Evolutionary conservation across 2,329 filamentous ascomycete genomes (phyloP).

Genomic region (Cercospora sp.): DNA sequence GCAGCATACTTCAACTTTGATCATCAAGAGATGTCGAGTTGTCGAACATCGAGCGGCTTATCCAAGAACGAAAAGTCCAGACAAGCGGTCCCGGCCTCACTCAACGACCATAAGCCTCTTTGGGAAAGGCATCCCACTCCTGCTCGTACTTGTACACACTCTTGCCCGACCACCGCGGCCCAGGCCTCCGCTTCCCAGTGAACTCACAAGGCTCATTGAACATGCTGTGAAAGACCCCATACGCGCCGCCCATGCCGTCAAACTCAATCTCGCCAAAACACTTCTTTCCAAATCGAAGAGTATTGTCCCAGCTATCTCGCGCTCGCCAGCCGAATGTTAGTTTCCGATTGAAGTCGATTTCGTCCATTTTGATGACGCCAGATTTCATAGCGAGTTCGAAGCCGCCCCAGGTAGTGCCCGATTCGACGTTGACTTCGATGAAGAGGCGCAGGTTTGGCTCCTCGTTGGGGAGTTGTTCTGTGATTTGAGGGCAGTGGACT

Average conservation of each 20-base stretch:
- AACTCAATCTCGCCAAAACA: conserved; percentile 41
- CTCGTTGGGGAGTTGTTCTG: conserved; percentile 22
- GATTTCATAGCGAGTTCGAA: conserved; percentile 48
- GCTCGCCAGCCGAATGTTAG: conserved; percentile 38
- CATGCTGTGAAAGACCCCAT: conserved; percentile 32
- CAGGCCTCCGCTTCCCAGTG: conserved; percentile 31
- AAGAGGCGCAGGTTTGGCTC: conserved; percentile 39
- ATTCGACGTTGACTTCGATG: conserved; percentile 41
- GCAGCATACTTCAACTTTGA: not conserved
- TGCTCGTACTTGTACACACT: conserved; percentile 31
- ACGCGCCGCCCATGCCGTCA: conserved; percentile 23
- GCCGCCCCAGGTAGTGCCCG: conserved; percentile 48
- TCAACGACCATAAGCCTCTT: conserved; percentile 34
- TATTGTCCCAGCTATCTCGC: conserved; percentile 30
- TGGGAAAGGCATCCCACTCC: conserved; percentile 33
- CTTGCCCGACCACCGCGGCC: conserved; percentile 25
- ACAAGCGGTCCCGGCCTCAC: not conserved
- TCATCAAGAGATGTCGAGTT: not conserved
- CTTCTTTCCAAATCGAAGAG: conserved; percentile 37
- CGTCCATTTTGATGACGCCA: conserved; percentile 47
- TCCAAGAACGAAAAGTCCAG: not conserved
- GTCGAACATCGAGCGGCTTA: not conserved
- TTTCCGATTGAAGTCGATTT: conserved; percentile 26
- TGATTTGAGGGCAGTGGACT: conserved; percentile 36
- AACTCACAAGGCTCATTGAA: conserved; percentile 36